Base-by-base conservation (phyloP, 2,329 filamentous ascomycete species). In the Thelonectria discophora region DNA sequence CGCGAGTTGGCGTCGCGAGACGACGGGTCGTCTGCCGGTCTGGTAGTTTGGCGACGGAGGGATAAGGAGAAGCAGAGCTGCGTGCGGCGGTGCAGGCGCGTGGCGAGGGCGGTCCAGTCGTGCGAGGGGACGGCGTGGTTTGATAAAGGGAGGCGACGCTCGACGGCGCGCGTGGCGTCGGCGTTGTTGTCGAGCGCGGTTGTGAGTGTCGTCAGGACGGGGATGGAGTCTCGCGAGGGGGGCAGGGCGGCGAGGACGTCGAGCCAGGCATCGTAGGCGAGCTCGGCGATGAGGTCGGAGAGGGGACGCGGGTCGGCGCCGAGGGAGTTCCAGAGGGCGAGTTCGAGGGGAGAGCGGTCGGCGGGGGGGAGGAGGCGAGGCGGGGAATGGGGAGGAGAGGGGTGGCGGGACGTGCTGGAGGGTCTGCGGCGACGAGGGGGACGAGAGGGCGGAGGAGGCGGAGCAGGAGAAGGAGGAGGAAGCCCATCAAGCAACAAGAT, bases 1-100 rank as follows among this genome's bases (percentile, higher is more conserved):
- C 77, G 75, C 55, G 79, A 68, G 63, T 79, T 78, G 56, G 75
- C 72, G 32, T 77, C 73, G 6, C 66, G 68, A 1, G 6, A 30
- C 5, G 63, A 47, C 2, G 65, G 57, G 2, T 58, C 37, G 4
- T 51, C 30, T 60, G 50, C 3, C 45, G 63, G 4, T 30, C 27
- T 10, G 27, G 27, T 7, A 4, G 27, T 10, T 20, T 62, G 58
- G 1, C 27, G 32, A 1, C 55, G 63, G 1, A 62, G 45, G 3
- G 60, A 55, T 6, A 66, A 42, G 3, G 67, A 47, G 0, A 56
- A 56, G 10, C 69, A 65, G 7, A 72, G 53, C 18, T 72, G 70
- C 1, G 69, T 63, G 0, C 69, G 66, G 12, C 68, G 66, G 17
- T 72, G 67, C 0, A 72, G 53, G 10, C 70, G 65, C 6, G 69